Conservation (phyloP, 2,329 filamentous ascomycete genomes). For the Trichoderma sp. region DNA sequence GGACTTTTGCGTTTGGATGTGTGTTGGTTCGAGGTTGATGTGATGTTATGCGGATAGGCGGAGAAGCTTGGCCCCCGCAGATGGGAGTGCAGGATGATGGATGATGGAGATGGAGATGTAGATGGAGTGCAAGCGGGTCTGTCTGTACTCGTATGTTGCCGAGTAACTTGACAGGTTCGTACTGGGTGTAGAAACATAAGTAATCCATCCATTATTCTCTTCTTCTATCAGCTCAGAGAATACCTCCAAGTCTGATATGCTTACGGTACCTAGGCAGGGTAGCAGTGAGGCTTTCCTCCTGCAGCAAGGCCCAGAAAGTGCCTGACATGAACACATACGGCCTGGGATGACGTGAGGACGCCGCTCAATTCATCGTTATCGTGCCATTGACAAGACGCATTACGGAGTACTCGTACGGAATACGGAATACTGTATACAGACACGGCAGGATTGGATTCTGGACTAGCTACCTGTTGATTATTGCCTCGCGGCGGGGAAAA, state of each 20-base stretch:
- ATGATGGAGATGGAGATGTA: background rate
- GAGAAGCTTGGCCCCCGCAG: background rate
- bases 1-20: background rate
- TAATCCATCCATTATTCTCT: background rate
- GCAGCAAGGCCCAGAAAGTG: background rate
- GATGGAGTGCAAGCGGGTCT: background rate
- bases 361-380: background rate
- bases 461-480: background rate
- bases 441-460: background rate
- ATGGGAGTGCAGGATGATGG: background rate
- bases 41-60: background rate
- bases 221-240: background rate
- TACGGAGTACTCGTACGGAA: background rate
- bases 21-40: constrained; percentile 3
- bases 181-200: background rate
- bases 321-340: background rate
- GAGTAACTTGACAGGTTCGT: background rate
- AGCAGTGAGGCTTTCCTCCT: constrained; percentile 9
- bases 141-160: background rate
- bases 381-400: background rate
- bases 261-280: background rate
- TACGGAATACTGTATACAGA: background rate
- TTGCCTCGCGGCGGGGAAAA: background rate
- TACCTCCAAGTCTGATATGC: background rate
- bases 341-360: background rate